phyloP scores from a whole-genome alignment of 2,329 filamentous ascomycete genomes.

The Cladophialophora yegresii region DNA sequence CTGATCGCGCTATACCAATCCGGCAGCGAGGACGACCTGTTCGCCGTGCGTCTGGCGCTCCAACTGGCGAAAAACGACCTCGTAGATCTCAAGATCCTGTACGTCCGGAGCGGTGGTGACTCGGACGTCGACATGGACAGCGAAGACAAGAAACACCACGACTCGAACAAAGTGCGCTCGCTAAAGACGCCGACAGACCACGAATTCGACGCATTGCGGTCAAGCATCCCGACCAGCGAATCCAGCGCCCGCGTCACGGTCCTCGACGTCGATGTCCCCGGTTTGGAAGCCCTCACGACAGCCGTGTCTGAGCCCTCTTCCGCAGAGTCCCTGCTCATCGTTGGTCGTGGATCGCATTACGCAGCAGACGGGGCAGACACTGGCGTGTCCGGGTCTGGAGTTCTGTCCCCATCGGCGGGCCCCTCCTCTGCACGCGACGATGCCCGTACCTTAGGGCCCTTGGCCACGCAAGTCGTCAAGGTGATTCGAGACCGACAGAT shows the following conservation, averaged over 20 bases:
- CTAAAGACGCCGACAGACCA: constrained; percentile 5
- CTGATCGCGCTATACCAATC: constrained; percentile 80
- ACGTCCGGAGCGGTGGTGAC: constrained; percentile 3
- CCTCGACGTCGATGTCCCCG: constrained; percentile 16
- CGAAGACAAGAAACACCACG: constrained; percentile 1
- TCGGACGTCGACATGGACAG: constrained; percentile 12
- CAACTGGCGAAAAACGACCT: constrained; percentile 79
- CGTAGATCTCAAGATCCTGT: constrained; percentile 48
- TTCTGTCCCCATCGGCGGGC: not conserved
- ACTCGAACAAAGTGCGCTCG: not conserved
- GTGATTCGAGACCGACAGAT: constrained; percentile 60
- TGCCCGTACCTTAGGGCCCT: constrained; percentile 50
- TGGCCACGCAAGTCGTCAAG: constrained; percentile 59
- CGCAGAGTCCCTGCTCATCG: constrained; percentile 22
- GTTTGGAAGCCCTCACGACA: constrained; percentile 42
- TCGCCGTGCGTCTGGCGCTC: constrained; percentile 76
- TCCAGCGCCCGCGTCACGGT: constrained; percentile 18
- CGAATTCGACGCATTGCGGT: constrained; percentile 25
- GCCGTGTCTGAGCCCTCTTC: constrained; percentile 37
- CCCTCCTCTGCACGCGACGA: constrained; percentile 27
- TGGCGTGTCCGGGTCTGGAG: constrained; percentile 4
- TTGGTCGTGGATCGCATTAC: constrained; percentile 13
- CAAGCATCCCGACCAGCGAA: constrained; percentile 8
- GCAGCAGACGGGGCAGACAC: not conserved
- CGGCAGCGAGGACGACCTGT: constrained; percentile 77